Evolutionary conservation across 2,329 filamentous ascomycete genomes (phyloP).

Genomic region (Dichotomopilus funicola): DNA sequence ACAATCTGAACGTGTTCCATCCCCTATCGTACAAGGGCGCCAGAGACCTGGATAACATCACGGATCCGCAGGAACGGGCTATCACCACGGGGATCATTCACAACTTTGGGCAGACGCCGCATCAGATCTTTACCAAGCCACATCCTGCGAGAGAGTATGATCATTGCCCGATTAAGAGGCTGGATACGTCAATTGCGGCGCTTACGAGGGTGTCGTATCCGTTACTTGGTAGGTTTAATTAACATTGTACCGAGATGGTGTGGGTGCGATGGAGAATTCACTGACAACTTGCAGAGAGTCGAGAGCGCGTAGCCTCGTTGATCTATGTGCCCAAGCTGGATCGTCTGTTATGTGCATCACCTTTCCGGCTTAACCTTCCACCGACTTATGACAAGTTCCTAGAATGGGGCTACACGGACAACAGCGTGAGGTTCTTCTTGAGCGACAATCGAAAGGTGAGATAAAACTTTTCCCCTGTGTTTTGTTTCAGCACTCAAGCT

Average conservation of each 20-base stretch:
- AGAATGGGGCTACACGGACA: slow-evolving; percentile 94
- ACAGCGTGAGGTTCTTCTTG: slow-evolving; percentile 84
- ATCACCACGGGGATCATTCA: slow-evolving; percentile 95
- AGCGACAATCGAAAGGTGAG: slow-evolving; percentile 69
- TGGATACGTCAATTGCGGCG: slow-evolving; percentile 72
- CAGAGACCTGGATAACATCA: slow-evolving; percentile 84
- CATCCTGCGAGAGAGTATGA: slow-evolving; percentile 71
- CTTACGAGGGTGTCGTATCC: slow-evolving; percentile 74
- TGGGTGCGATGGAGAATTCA: background rate
- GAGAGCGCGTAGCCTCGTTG: slow-evolving; percentile 74
- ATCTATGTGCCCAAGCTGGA: slow-evolving; percentile 74
- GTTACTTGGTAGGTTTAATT: slow-evolving; percentile 50
- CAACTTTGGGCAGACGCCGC: slow-evolving; percentile 96
- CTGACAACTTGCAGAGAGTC: slow-evolving; percentile 43
- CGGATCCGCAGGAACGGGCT: slow-evolving; percentile 76
- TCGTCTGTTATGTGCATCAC: slow-evolving; percentile 72
- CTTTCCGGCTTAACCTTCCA: slow-evolving; percentile 80
- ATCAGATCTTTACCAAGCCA: slow-evolving; percentile 80
- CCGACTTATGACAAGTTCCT: slow-evolving; percentile 84
- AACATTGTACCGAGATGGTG: background rate
- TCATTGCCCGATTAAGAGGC: slow-evolving; percentile 56
- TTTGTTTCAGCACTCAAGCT: background rate
- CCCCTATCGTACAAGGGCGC: slow-evolving; percentile 92
- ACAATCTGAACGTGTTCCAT: slow-evolving; percentile 92
- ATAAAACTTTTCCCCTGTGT: background rate